A percentile compares a stretch with the other conserved stretches of the same genome.
These are phyloP conservation scores for Pecoramyces ruminantium DNA, from an alignment of 192 early-diverging fungal genomes.

Conservation along the genomic window DNA sequence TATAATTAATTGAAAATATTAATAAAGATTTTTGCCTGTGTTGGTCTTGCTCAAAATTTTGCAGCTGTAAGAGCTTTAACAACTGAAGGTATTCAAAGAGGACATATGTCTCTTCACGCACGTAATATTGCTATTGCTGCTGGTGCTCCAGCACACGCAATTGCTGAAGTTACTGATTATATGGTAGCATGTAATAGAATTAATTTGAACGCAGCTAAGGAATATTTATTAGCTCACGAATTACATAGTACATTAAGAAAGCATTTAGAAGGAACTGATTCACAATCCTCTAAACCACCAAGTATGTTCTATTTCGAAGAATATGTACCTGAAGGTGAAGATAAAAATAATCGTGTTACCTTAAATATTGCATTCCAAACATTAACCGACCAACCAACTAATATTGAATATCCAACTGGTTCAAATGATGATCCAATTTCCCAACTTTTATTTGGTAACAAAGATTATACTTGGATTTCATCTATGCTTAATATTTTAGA, in stretches of 20 bases:
- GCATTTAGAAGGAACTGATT: background rate
- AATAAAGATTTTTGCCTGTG: conserved; percentile 40
- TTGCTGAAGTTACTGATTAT: conserved; percentile 42
- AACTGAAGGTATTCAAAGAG: conserved; percentile 59
- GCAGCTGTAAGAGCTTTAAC: conserved; percentile 51
- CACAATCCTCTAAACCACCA: conserved; percentile 3
- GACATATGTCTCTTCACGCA: conserved; percentile 47
- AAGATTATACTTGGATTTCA: conserved; percentile 21
- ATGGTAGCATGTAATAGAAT: conserved; percentile 53
- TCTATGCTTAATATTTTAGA: conserved; percentile 16
- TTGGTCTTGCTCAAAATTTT: conserved; percentile 67
- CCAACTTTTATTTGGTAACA: conserved; percentile 21
- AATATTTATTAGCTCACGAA: conserved; percentile 35
- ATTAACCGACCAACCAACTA: conserved; percentile 18
- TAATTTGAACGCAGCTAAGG: conserved; percentile 32
- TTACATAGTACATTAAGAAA: conserved; percentile 6
- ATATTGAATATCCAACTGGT: conserved; percentile 10
- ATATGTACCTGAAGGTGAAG: background rate
- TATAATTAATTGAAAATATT: too few relatives aligned
- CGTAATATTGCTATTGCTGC: conserved; percentile 49
- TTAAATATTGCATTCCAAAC: conserved; percentile 36
- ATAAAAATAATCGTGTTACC: conserved; percentile 11
- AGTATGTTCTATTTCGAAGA: conserved; percentile 25
- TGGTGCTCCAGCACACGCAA: conserved; percentile 44
- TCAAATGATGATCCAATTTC: background rate